A percentile compares a stretch with the other conserved stretches of the same genome.
phyloP scores from a whole-genome alignment of 2,329 filamentous ascomycete genomes.

The Stromatinia cepivora region DNA sequence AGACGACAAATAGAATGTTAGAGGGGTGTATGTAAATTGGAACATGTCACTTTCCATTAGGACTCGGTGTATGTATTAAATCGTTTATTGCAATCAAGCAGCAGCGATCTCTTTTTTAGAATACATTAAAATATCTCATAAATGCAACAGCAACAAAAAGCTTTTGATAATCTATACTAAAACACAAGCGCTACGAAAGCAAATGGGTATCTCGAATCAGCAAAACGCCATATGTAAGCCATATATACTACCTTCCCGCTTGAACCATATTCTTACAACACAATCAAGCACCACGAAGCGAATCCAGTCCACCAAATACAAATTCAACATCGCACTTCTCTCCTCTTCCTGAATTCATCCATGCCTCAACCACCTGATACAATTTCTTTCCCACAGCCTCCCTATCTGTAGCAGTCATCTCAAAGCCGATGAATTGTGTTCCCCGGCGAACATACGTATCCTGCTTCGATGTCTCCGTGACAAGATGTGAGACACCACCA shows the following conservation, averaged over 20 bases:
- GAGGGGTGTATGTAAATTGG: not conserved
- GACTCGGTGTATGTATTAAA: not conserved
- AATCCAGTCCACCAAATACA: conserved; percentile 29
- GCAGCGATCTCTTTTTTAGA: not conserved
- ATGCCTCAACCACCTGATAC: conserved; percentile 29
- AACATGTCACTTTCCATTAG: not conserved
- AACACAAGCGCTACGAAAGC: conserved; percentile 15
- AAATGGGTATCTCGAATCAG: conserved; percentile 21
- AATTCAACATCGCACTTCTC: conserved; percentile 29
- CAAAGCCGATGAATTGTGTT: conserved; percentile 27
- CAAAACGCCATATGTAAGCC: conserved; percentile 13
- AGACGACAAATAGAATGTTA: conserved; percentile 9
- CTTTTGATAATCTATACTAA: not conserved
- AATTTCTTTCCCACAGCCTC: conserved; percentile 24
- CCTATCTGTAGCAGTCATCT: conserved; percentile 24
- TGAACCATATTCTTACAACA: not conserved
- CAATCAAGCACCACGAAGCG: conserved; percentile 12
- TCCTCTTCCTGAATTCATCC: conserved; percentile 26
- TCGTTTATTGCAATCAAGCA: not conserved
- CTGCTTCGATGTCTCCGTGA: conserved; percentile 17
- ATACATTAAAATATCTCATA: conserved; percentile 1
- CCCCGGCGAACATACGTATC: conserved; percentile 34
- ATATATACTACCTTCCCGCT: not conserved
- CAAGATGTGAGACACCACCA: conserved; percentile 21
- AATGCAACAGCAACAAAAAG: not conserved